Percentiles rank a stretch among this genome's conserved stretches.
Conservation (phyloP, 169 alveolate genomes). For the Cryptosporidium ubiquitum region DNA sequence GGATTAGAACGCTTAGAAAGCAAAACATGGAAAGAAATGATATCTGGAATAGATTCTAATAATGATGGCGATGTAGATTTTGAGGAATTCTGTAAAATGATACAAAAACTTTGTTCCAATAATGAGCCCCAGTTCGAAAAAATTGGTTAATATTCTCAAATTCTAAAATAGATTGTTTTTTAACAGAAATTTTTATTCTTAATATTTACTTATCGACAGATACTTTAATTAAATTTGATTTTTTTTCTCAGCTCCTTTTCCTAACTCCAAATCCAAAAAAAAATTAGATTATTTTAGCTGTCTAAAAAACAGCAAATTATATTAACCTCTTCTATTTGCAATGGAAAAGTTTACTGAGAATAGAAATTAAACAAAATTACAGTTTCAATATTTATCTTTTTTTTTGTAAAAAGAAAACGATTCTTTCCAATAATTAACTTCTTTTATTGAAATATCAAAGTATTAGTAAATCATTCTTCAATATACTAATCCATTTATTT, state of each 20-base stretch:
- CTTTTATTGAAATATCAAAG: too few species aligned
- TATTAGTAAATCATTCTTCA: neutral
- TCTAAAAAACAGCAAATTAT: too few species aligned
- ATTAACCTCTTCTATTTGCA: neutral
- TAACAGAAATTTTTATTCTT: neutral
- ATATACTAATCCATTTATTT: too few species aligned
- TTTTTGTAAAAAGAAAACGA: too few species aligned
- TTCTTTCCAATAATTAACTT: neutral
- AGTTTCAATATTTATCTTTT: too few species aligned
- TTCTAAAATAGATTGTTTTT: neutral
- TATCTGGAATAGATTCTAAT: slow-evolving; percentile 80
- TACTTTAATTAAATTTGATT: too few species aligned
- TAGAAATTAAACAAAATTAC: neutral
- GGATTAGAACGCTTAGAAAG: slow-evolving; percentile 80
- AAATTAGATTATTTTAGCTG: neutral
- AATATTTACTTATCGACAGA: neutral
- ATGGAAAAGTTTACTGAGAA: too few species aligned
- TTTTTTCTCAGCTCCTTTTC: too few species aligned
- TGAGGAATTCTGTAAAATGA: slow-evolving; percentile 83
- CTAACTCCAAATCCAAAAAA: too few species aligned
- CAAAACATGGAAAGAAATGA: slow-evolving; percentile 79
- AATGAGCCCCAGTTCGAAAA: neutral
- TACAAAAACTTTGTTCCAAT: slow-evolving; percentile 78
- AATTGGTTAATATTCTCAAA: neutral
- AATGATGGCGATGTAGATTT: slow-evolving; percentile 84